These are phyloP conservation scores for Wickerhamomyces sp. DNA, from an alignment of 1,139 yeast genomes.

Conservation along the genomic window DNA sequence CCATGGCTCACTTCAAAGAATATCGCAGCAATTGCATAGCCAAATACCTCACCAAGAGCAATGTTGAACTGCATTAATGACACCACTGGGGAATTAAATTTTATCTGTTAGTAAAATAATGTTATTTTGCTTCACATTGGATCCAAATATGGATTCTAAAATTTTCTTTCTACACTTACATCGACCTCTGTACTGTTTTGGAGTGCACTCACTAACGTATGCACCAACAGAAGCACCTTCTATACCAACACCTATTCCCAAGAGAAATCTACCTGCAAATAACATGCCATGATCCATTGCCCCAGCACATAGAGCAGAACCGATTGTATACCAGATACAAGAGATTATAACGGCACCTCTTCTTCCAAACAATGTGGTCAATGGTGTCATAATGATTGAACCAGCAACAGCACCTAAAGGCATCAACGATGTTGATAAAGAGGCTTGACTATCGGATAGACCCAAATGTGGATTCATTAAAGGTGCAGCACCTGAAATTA, in stretches of 20 bases:
- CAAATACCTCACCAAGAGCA: conserved; percentile 55
- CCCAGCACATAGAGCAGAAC: conserved; percentile 51
- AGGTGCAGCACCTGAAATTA: conserved; percentile 53
- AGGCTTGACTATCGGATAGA: conserved; percentile 32
- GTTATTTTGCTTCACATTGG: no score
- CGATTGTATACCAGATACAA: conserved; percentile 50
- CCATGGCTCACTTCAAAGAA: conserved; percentile 48
- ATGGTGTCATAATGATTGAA: conserved; percentile 42
- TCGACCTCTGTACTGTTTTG: conserved; percentile 52
- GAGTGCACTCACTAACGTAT: conserved; percentile 55
- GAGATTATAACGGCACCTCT: conserved; percentile 46
- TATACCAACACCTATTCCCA: conserved; percentile 56
- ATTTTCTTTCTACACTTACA: no score
- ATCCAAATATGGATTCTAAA: no score
- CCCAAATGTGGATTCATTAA: conserved; percentile 39
- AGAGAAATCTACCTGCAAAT: conserved; percentile 51
- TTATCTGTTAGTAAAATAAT: no score
- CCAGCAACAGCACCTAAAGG: conserved; percentile 58
- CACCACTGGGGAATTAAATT: no score
- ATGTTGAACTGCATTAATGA: conserved; percentile 53
- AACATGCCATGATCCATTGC: conserved; percentile 37
- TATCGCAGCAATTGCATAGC: conserved; percentile 52
- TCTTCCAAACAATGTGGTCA: conserved; percentile 48
- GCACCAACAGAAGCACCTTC: conserved; percentile 60
- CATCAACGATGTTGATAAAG: conserved; percentile 49